These are phyloP conservation scores for Apiotrichum laibachii DNA, from an alignment of 1,284 basidiomycete genomes.

Conservation along the genomic window DNA sequence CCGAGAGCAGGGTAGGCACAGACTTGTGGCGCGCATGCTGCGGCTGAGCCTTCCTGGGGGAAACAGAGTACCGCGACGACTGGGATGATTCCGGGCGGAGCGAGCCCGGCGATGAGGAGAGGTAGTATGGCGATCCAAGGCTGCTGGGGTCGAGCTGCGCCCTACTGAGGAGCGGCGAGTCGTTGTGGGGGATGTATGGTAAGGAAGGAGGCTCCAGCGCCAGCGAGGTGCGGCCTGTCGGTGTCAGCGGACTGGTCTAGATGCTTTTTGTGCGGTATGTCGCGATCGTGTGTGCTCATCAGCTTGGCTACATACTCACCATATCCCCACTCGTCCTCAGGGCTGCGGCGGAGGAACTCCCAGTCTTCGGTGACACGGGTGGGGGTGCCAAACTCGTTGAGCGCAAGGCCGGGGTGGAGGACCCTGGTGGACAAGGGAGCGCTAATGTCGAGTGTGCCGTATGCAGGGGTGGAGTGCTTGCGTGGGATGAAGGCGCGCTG, in stretches of 20 bases:
- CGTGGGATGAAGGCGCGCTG: slow-evolving; percentile 2
- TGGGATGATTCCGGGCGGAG: not conserved
- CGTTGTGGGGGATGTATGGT: not conserved
- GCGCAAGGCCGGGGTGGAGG: not conserved
- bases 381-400: slow-evolving; percentile 10
- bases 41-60: not conserved
- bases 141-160: not conserved
- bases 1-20: not conserved
- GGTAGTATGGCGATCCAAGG: not conserved
- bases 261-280: too few relatives aligned
- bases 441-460: not conserved
- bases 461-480: not conserved
- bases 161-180: not conserved
- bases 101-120: not conserved
- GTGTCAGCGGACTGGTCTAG: too few relatives aligned
- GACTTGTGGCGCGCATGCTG: not conserved
- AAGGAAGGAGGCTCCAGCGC: not conserved
- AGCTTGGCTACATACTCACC: too few relatives aligned
- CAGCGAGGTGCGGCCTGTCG: too few relatives aligned
- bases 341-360: not conserved
- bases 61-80: not conserved
- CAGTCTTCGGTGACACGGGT: not conserved
- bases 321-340: too few relatives aligned
- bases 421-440: not conserved
- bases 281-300: too few relatives aligned